phyloP scores from a whole-genome alignment of 768 basidiomycete species.

The Butyriboletus loyo region DNA sequence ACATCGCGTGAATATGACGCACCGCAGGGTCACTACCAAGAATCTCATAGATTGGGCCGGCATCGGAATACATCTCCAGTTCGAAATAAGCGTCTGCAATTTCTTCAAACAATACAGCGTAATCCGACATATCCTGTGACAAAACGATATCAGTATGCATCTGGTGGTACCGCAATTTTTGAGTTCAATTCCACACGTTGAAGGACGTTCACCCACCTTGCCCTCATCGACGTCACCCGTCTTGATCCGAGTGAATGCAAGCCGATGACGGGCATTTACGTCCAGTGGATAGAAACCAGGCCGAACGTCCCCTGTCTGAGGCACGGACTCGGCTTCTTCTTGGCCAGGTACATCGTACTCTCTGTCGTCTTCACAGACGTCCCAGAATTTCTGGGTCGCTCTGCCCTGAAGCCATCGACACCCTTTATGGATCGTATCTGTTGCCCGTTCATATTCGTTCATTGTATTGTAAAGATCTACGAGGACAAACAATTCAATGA shows the following conservation, averaged over 20 bases:
- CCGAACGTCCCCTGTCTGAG: neutral
- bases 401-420: slow-evolving; percentile 1
- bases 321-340: slow-evolving; percentile 24
- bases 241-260: slow-evolving; percentile 79
- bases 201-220: slow-evolving; percentile 46
- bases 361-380: neutral
- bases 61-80: neutral
- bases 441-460: neutral
- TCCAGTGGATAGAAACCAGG: neutral
- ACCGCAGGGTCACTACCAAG: neutral
- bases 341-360: slow-evolving; percentile 46
- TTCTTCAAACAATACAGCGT: slow-evolving; percentile 74
- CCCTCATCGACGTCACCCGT: slow-evolving; percentile 79
- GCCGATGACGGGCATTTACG: slow-evolving; percentile 60
- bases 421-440: neutral
- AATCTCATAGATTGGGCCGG: neutral
- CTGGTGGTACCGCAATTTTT: slow-evolving; percentile 38
- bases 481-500: slow-evolving; percentile 2
- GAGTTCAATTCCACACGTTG: neutral
- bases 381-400: neutral
- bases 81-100: slow-evolving; percentile 79
- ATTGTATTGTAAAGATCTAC: neutral
- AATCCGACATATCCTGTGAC: slow-evolving; percentile 67
- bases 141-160: slow-evolving; percentile 73
- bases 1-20: neutral